phyloP scores from a whole-genome alignment of 1,139 yeast species.

The Zygosaccharomyces pseudobailii region DNA sequence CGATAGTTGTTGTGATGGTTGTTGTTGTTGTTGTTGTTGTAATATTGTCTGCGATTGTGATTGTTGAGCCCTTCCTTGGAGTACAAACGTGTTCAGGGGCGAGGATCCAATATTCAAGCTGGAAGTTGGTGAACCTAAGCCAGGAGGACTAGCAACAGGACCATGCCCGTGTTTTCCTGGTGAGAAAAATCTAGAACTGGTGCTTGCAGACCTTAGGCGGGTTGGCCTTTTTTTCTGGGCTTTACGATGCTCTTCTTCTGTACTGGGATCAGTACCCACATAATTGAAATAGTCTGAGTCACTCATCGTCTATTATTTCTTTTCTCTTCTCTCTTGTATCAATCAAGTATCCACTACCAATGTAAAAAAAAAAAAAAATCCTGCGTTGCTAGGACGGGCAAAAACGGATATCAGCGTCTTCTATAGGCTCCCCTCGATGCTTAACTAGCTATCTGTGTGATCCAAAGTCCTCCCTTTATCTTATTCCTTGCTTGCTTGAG shows the following conservation, averaged over 20 bases:
- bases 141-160: background rate
- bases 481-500: background rate
- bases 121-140: constrained; percentile 12
- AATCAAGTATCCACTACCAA: background rate
- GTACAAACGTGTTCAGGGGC: constrained; percentile 13
- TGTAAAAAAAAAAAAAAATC: background rate
- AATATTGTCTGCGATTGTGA: constrained; percentile 2
- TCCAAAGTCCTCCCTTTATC: background rate
- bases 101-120: constrained; percentile 12
- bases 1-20: background rate
- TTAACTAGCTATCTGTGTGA: background rate
- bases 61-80: constrained; percentile 10
- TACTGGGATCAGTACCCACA: background rate
- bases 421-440: background rate
- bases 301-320: constrained; percentile 3
- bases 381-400: background rate
- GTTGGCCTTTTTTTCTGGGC: constrained; percentile 7
- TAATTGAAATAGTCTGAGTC: constrained; percentile 14
- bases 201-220: constrained; percentile 12
- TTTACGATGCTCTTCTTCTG: constrained; percentile 8
- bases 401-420: background rate
- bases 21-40: constrained; percentile 4
- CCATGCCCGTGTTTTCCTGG: constrained; percentile 9
- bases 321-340: background rate
- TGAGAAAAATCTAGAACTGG: constrained; percentile 9